Evolutionary conservation across 352 stramenopile genomes (phyloP).

Genomic region (Globisporangium viniferum): DNA sequence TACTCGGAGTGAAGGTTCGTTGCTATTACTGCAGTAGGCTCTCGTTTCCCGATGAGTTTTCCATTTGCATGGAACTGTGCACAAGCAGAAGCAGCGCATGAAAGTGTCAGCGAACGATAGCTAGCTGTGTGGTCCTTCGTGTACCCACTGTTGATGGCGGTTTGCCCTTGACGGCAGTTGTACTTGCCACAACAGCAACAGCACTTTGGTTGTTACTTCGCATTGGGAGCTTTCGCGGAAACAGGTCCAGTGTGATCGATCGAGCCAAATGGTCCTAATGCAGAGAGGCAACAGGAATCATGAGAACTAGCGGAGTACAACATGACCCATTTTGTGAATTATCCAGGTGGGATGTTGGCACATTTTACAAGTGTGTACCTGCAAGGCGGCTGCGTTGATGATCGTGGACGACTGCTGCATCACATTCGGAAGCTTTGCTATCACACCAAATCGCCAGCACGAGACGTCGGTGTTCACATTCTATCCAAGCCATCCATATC

Average conservation of each 20-base stretch:
- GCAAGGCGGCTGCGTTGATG: constrained; percentile 70
- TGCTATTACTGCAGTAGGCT: not conserved
- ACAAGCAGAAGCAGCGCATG: not conserved
- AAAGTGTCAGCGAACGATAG: not conserved
- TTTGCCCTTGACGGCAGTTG: not conserved
- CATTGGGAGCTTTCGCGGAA: constrained; percentile 9
- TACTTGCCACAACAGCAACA: not conserved
- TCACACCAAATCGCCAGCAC: too few species aligned
- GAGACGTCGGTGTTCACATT: too few species aligned
- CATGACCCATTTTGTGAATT: not conserved
- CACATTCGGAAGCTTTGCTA: constrained; percentile 18
- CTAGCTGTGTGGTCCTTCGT: not conserved
- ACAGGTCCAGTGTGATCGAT: constrained; percentile 47
- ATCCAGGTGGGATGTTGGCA: too few species aligned
- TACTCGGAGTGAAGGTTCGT: constrained; percentile 21
- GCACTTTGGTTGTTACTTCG: not conserved
- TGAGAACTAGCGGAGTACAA: not conserved
- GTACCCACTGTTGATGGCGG: not conserved
- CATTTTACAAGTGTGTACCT: constrained; percentile 25
- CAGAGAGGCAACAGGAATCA: not conserved
- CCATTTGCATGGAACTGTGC: not conserved
- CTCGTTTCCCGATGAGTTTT: not conserved
- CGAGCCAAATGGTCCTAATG: constrained; percentile 46
- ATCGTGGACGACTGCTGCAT: constrained; percentile 46
- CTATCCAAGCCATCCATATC: too few species aligned